Percentiles rank a stretch among this genome's conserved stretches.
phyloP scores from a whole-genome alignment of 768 basidiomycete genomes.

The Boletus fagicola region DNA sequence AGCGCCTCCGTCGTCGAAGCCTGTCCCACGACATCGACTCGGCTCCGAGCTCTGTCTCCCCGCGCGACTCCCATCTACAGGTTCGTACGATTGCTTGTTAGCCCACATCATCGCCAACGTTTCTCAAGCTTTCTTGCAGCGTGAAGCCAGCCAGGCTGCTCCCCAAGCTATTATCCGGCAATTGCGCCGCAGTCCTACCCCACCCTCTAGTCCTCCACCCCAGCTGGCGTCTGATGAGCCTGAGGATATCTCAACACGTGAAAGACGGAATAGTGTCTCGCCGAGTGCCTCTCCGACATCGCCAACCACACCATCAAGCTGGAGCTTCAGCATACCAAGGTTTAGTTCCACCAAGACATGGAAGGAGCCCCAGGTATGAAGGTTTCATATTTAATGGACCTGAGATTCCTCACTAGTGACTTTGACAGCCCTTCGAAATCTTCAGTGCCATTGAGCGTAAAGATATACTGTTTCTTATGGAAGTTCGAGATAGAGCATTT shows the following conservation, averaged over 20 bases:
- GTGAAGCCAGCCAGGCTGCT: conserved; percentile 63
- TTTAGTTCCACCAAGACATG: conserved; percentile 30
- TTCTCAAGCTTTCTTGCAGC: conserved; percentile 59
- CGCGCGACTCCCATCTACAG: conserved; percentile 63
- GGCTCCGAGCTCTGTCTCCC: conserved; percentile 58
- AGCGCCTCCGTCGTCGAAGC: conserved; percentile 18
- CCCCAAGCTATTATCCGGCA: conserved; percentile 58
- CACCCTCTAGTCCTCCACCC: conserved; percentile 27
- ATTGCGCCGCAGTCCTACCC: conserved; percentile 45
- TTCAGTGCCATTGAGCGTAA: conserved; percentile 83
- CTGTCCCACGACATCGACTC: conserved; percentile 40
- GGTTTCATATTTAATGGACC: neutral
- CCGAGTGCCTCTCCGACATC: conserved; percentile 24
- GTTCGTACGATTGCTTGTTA: conserved; percentile 37
- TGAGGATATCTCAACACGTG: conserved; percentile 8
- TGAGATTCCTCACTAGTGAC: neutral
- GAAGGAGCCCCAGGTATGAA: conserved; percentile 54
- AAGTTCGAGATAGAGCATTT: conserved; percentile 77
- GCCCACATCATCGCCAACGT: conserved; percentile 21
- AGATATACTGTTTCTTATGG: conserved; percentile 81
- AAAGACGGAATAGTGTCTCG: conserved; percentile 18
- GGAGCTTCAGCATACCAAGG: conserved; percentile 16
- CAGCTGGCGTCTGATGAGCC: conserved; percentile 22
- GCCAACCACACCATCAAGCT: conserved; percentile 14
- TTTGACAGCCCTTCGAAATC: conserved; percentile 56